phyloP scores from a whole-genome alignment of 1,284 basidiomycete genomes.

The Cyathus pygmaeus region DNA sequence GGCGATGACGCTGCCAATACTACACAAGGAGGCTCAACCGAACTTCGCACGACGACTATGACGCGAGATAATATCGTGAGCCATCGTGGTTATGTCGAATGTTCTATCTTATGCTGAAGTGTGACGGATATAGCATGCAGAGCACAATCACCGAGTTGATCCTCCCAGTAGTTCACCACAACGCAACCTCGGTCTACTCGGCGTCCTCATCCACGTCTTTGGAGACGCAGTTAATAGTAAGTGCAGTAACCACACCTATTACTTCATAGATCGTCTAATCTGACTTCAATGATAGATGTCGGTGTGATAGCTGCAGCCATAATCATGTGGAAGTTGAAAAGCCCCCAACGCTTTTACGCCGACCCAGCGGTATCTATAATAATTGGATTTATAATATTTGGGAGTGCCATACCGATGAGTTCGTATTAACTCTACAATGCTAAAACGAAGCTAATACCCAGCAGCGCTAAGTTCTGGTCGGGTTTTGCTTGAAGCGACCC shows the following conservation, averaged over 20 bases:
- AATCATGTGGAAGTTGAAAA: conserved; percentile 55
- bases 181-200: conserved; percentile 53
- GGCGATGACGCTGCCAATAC: conserved; percentile 29
- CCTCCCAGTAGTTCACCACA: conserved; percentile 43
- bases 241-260: conserved; percentile 16
- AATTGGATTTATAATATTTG: conserved; percentile 59
- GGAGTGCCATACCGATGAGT: conserved; percentile 59
- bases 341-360: no score
- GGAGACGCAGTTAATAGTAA: conserved; percentile 60
- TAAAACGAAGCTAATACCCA: conserved; percentile 3
- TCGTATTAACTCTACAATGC: conserved; percentile 18
- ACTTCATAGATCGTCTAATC: conserved; percentile 2
- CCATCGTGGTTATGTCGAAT: neutral
- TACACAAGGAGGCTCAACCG: conserved; percentile 10
- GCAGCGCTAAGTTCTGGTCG: conserved; percentile 54
- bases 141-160: conserved; percentile 55
- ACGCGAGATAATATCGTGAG: no score
- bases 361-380: conserved; percentile 57
- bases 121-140: conserved; percentile 46
- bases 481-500: conserved; percentile 58
- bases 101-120: no score
- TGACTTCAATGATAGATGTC: conserved; percentile 5
- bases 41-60: conserved; percentile 25
- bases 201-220: conserved; percentile 56
- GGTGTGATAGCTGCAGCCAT: no score